A percentile compares a stretch with the other conserved stretches of the same genome.
phyloP scores from a whole-genome alignment of 2,329 filamentous ascomycete species.

The Lasiodiplodia sp. region DNA sequence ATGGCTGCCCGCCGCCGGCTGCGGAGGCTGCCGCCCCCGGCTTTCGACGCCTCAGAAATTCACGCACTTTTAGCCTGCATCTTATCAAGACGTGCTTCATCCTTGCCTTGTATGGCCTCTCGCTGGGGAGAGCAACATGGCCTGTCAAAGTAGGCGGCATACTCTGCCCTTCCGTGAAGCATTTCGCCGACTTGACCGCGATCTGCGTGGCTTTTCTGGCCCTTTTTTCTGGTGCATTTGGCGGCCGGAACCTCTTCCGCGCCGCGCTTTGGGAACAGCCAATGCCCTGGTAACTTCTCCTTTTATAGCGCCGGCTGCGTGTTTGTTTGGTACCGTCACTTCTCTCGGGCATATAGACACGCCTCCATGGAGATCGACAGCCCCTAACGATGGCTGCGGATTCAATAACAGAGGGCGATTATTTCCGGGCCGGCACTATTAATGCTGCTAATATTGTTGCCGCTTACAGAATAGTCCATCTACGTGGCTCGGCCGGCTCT shows the following conservation, averaged over 20 bases:
- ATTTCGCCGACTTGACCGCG: not conserved
- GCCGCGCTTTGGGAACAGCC: not conserved
- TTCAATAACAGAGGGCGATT: not conserved
- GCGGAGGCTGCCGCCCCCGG: not conserved
- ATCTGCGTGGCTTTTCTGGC: not conserved
- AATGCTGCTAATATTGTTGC: not conserved
- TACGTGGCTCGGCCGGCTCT: not conserved
- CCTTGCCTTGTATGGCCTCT: not conserved
- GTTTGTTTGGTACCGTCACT: not conserved
- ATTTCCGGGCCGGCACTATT: not conserved
- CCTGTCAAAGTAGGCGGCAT: not conserved
- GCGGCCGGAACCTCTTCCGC: not conserved
- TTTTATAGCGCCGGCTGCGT: not conserved
- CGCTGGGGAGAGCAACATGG: not conserved
- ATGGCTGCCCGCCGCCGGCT: not conserved
- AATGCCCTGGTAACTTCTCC: not conserved
- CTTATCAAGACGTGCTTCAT: not conserved
- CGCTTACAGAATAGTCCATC: not conserved
- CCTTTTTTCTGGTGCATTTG: not conserved
- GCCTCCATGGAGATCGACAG: not conserved
- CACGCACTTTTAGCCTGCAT: not conserved
- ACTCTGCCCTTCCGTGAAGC: not conserved
- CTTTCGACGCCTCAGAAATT: not conserved
- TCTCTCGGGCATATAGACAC: not conserved
- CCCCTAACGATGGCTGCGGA: not conserved